Conservation (phyloP, 371 early-diverging fungal genomes). For the Apophysomyces sp. region DNA sequence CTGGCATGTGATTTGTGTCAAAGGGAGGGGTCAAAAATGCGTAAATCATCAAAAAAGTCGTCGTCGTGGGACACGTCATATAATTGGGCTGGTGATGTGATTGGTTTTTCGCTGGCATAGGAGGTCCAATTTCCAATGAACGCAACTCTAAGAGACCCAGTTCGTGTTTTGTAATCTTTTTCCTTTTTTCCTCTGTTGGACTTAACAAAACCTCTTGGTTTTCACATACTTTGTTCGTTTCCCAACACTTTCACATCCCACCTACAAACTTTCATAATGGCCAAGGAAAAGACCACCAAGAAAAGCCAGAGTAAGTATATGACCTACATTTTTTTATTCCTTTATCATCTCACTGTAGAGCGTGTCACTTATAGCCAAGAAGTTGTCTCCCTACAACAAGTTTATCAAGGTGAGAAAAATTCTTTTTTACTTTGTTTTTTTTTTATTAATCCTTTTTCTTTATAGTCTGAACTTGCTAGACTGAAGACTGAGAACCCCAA, state of each 20-base stretch:
- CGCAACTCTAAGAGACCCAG: neutral
- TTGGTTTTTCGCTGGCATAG: neutral
- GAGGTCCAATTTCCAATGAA: neutral
- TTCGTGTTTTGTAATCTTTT: conserved; percentile 8
- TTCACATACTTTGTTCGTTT: conserved; percentile 3
- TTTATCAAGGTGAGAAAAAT: conserved; percentile 60
- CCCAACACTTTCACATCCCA: conserved; percentile 2
- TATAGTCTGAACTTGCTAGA: conserved; percentile 62
- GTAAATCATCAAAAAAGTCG: no score
- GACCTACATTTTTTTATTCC: neutral
- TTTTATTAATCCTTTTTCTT: neutral
- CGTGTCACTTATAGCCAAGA: conserved; percentile 17
- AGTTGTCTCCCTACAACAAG: conserved; percentile 60
- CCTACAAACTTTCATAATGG: conserved; percentile 28
- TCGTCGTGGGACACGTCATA: no score
- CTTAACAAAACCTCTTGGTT: conserved; percentile 15
- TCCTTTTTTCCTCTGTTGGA: conserved; percentile 10
- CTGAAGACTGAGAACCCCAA: conserved; percentile 58
- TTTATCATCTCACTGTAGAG: neutral
- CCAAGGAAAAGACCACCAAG: conserved; percentile 25
- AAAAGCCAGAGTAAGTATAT: conserved; percentile 16
- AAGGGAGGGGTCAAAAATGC: no score
- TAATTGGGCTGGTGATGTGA: neutral
- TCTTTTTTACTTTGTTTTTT: neutral
- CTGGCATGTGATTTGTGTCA: no score